Base-by-base conservation (phyloP, 768 basidiomycete genomes). In the Trametes gibbosa region DNA sequence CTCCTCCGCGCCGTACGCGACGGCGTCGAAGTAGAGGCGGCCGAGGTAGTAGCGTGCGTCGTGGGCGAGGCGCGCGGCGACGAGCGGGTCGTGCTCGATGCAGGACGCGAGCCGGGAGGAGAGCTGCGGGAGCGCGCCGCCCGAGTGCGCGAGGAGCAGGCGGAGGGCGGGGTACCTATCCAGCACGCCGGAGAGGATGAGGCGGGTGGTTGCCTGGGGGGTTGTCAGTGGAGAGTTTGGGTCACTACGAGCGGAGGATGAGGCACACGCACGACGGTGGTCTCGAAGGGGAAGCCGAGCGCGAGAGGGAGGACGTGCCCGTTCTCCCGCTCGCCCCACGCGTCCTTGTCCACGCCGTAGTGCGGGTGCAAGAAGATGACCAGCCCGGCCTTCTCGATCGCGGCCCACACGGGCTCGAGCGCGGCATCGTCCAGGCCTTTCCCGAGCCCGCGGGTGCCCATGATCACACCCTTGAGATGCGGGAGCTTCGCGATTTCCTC, bases 241-340 rank as follows among this genome's bases (percentile, higher is more conserved):
- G 19, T 0, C 16, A 45, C 6, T 25, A 7, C 10, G 25, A n/a
- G 40, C 10, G 16, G n/a, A 17, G n/a, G 14, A 19, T 16, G 16
- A 17, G 21, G 10, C 21, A 17, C 41, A 77, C 88, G 69, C 65
- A 92, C 91, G 32, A 84, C 85, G 4, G 93, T 93, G 17, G 92
- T 95, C 75, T 95, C 93, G 66, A 95, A 88, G 2, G 92, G 92
- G 73, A 95, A 95, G 1, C 93, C 92, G 16, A 93, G 79, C 0
- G 91, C 90, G 51, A 95, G 81, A 2, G 92, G 89, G 27, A 95
- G 82, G 39, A 93, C 93, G 63, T 95, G 93, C 0, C 93, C 93
- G 64, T 95, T 94, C 41, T 85, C 81, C 59, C 77, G 83, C 55
- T 84, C 80, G 1, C 92, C 92, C 81, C 89, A 95, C 3, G 82